Percentiles rank a stretch among this genome's conserved stretches.
phyloP scores from a whole-genome alignment of 2,329 filamentous ascomycete species.

The Aspergillus chevalieri region DNA sequence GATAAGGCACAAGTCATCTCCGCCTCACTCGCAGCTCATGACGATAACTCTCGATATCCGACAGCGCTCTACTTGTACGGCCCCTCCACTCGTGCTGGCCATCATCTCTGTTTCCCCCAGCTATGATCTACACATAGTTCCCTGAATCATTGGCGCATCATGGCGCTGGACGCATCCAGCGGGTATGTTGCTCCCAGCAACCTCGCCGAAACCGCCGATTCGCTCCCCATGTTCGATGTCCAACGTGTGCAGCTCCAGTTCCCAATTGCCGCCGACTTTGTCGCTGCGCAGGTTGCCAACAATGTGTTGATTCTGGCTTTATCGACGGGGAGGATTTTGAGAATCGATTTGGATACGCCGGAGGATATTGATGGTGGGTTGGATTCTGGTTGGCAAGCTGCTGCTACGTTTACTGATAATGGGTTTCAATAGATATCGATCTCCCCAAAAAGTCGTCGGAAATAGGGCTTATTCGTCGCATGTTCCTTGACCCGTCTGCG shows the following conservation, averaged over 20 bases:
- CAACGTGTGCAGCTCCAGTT: constrained; percentile 91
- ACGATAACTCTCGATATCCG: not conserved
- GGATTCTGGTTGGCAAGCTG: not conserved
- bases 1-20: not conserved
- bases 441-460: constrained; percentile 89
- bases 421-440: constrained; percentile 68
- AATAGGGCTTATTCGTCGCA: constrained; percentile 82
- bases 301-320: constrained; percentile 91
- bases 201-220: constrained; percentile 55
- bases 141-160: constrained; percentile 37
- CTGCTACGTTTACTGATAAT: constrained; percentile 10
- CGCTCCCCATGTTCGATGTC: constrained; percentile 88
- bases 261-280: constrained; percentile 89
- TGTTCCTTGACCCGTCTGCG: constrained; percentile 96
- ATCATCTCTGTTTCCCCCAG: not conserved
- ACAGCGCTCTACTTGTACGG: not conserved
- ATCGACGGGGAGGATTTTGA: constrained; percentile 82
- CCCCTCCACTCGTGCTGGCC: too few species aligned
- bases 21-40: not conserved
- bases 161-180: constrained; percentile 66
- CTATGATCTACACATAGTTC: constrained; percentile 26
- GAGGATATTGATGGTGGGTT: constrained; percentile 82
- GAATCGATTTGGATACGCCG: constrained; percentile 88
- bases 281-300: constrained; percentile 92
- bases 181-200: constrained; percentile 65